Conservation (phyloP, 2,329 filamentous ascomycete genomes). For the Blastomyces percursus region DNA sequence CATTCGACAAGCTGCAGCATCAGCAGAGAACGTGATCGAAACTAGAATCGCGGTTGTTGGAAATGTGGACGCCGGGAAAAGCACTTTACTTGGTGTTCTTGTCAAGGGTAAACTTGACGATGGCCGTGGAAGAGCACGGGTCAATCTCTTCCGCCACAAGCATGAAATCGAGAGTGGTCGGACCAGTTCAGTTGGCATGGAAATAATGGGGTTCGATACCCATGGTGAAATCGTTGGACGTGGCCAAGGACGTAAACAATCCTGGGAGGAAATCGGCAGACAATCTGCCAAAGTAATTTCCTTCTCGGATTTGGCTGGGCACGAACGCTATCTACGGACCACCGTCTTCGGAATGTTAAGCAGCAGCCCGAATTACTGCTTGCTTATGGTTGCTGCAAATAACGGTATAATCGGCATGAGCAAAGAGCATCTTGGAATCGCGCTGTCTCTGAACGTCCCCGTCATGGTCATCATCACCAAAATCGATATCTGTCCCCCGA, state of each 20-base stretch:
- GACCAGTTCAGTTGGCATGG: slow-evolving; percentile 95
- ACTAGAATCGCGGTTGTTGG: slow-evolving; percentile 93
- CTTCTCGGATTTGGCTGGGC: slow-evolving; percentile 89
- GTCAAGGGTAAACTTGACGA: slow-evolving; percentile 95
- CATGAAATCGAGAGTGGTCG: slow-evolving; percentile 93
- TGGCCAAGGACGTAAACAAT: slow-evolving; percentile 72
- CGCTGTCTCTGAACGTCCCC: slow-evolving; percentile 85
- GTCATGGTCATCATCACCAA: slow-evolving; percentile 98
- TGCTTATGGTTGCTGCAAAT: slow-evolving; percentile 97
- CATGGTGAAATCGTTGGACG: slow-evolving; percentile 71
- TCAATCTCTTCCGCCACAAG: slow-evolving; percentile 95
- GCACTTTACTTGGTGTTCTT: slow-evolving; percentile 86
- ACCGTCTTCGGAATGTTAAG: slow-evolving; percentile 93
- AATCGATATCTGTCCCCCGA: slow-evolving; percentile 93
- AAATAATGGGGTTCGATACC: slow-evolving; percentile 95
- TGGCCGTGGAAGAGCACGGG: slow-evolving; percentile 80
- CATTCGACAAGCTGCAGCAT: slow-evolving; percentile 61
- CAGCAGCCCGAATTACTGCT: slow-evolving; percentile 91
- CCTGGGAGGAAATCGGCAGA: slow-evolving; percentile 96
- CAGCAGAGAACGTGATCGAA: slow-evolving; percentile 81
- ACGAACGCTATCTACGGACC: slow-evolving; percentile 88
- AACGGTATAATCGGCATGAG: slow-evolving; percentile 97
- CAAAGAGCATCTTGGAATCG: slow-evolving; percentile 93
- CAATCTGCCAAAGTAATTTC: slow-evolving; percentile 92
- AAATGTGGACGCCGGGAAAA: slow-evolving; percentile 96